Conservation (phyloP, 2,329 filamentous ascomycete species). For the Diaporthe destruens region DNA sequence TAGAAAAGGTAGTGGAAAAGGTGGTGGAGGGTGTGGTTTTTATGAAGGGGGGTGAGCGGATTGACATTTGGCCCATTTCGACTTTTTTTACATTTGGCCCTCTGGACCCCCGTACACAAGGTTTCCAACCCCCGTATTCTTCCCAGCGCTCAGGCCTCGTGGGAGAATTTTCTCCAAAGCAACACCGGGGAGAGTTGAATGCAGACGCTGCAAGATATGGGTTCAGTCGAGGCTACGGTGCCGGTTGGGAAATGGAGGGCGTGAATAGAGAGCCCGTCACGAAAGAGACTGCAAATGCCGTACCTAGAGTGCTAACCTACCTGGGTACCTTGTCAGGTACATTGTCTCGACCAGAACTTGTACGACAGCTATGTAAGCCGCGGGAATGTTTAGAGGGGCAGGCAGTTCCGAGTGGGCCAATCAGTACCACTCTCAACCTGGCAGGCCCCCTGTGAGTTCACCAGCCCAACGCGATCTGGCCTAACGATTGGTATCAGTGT, state of each 20-base stretch:
- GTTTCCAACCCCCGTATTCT: not conserved
- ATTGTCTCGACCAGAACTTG: slow-evolving; percentile 13
- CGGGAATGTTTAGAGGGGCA: slow-evolving; percentile 31
- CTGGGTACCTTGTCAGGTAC: not conserved
- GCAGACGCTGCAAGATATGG: not conserved
- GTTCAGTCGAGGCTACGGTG: not conserved
- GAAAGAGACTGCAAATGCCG: slow-evolving; percentile 19
- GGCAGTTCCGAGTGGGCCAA: slow-evolving; percentile 34
- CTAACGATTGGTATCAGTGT: slow-evolving; percentile 41
- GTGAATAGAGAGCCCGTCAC: not conserved
- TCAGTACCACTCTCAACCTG: slow-evolving; percentile 6
- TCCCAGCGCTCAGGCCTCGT: not conserved
- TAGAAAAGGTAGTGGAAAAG: too few relatives aligned
- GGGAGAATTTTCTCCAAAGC: not conserved
- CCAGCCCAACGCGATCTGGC: slow-evolving; percentile 47
- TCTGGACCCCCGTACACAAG: too few relatives aligned
- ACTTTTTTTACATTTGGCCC: too few relatives aligned
- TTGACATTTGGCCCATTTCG: too few relatives aligned
- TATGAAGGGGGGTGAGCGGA: too few relatives aligned
- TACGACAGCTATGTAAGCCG: slow-evolving; percentile 30
- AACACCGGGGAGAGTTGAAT: too few relatives aligned
- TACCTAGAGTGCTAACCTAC: not conserved
- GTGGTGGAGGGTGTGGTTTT: too few relatives aligned
- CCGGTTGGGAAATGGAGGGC: not conserved
- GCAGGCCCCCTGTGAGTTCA: slow-evolving; percentile 37